Evolutionary conservation across 2,329 filamentous ascomycete species (phyloP).

Genomic region (Ascochyta pisi): DNA sequence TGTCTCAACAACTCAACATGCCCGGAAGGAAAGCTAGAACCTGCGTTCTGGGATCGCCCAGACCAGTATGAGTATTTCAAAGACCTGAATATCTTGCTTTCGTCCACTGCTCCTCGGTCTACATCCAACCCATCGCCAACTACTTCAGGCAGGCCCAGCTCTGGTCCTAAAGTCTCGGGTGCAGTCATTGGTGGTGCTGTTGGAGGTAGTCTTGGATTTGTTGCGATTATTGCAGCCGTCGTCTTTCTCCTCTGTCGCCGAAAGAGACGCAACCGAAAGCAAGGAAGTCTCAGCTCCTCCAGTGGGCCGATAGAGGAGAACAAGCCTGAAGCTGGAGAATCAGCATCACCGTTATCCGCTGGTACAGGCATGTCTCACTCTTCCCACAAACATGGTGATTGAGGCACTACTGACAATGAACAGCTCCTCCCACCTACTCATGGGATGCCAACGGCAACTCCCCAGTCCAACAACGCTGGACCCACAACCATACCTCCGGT

Average conservation of each 20-base stretch:
- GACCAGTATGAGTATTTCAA: slow-evolving; percentile 24
- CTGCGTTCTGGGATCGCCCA: slow-evolving; percentile 23
- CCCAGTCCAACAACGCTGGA: background rate
- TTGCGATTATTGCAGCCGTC: background rate
- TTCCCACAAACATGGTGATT: background rate
- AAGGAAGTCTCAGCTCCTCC: background rate
- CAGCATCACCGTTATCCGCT: slow-evolving; percentile 4
- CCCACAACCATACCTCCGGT: background rate
- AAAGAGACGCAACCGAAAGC: background rate
- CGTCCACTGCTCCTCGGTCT: slow-evolving; percentile 7
- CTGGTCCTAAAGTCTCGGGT: background rate
- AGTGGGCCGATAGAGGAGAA: background rate
- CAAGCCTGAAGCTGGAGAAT: slow-evolving; percentile 4
- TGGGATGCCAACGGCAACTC: background rate
- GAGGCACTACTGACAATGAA: background rate
- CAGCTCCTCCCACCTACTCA: slow-evolving; percentile 13
- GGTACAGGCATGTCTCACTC: background rate
- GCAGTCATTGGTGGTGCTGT: slow-evolving; percentile 13
- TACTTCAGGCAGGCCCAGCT: background rate
- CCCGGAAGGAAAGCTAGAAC: slow-evolving; percentile 29
- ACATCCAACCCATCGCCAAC: background rate
- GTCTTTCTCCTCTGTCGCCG: slow-evolving; percentile 10
- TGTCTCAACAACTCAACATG: slow-evolving; percentile 41
- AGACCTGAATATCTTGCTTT: slow-evolving; percentile 14
- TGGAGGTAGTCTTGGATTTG: background rate